phyloP scores from a whole-genome alignment of 2,329 filamentous ascomycete genomes.

The Torrubiellomyces zombiae region DNA sequence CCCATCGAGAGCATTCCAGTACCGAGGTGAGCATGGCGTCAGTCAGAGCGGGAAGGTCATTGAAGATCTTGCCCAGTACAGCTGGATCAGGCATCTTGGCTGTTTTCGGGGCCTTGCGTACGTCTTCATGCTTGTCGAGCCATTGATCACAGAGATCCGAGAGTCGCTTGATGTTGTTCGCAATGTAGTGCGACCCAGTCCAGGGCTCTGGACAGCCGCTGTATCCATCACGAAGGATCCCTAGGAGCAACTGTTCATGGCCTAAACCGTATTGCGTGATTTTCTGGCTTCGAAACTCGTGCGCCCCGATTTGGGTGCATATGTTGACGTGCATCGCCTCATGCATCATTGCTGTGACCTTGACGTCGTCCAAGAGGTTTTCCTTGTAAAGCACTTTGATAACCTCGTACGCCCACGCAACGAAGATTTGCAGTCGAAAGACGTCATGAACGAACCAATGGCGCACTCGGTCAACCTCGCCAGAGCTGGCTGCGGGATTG shows the following conservation, averaged over 20 bases:
- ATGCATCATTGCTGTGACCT: slow-evolving; percentile 37
- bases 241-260: slow-evolving; percentile 46
- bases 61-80: slow-evolving; percentile 27
- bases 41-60: slow-evolving; percentile 32
- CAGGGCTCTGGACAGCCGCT: slow-evolving; percentile 63
- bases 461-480: slow-evolving; percentile 66
- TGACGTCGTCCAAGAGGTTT: slow-evolving; percentile 34
- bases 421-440: slow-evolving; percentile 52
- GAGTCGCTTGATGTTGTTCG: slow-evolving; percentile 44
- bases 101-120: slow-evolving; percentile 14
- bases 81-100: slow-evolving; percentile 18
- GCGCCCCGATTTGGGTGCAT: slow-evolving; percentile 37
- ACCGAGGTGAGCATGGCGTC: slow-evolving; percentile 38
- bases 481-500: slow-evolving; percentile 41
- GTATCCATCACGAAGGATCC: slow-evolving; percentile 47
- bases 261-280: slow-evolving; percentile 56
- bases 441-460: slow-evolving; percentile 74
- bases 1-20: slow-evolving; percentile 36
- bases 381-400: slow-evolving; percentile 58
- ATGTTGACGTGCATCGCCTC: slow-evolving; percentile 54
- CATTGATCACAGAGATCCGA: slow-evolving; percentile 40
- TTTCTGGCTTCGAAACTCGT: slow-evolving; percentile 58
- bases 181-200: slow-evolving; percentile 55
- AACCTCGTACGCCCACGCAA: slow-evolving; percentile 64
- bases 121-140: slow-evolving; percentile 29